A percentile compares a stretch with the other conserved stretches of the same genome.
These are phyloP conservation scores for Penicillium thymicola DNA, from an alignment of 2,329 filamentous ascomycete genomes.

Conservation along the genomic window DNA sequence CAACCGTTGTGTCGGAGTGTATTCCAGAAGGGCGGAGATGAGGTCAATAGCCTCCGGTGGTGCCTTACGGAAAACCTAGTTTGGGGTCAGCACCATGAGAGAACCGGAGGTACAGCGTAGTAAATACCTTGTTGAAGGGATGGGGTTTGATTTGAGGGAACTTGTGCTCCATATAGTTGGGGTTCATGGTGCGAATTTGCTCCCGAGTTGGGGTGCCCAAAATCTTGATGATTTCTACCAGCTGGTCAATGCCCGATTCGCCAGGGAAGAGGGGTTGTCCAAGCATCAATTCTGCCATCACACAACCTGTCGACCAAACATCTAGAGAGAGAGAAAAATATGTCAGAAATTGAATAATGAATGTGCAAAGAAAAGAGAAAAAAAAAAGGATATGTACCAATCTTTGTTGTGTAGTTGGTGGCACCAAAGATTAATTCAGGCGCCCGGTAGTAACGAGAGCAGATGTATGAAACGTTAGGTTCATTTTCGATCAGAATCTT, in stretches of 20 bases:
- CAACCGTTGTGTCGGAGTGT: conserved; percentile 92
- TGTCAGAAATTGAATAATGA: background rate
- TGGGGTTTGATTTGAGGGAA: conserved; percentile 99
- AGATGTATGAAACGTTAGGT: conserved; percentile 99
- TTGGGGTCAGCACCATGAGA: conserved; percentile 20
- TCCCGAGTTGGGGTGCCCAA: conserved; percentile 93
- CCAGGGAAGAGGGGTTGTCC: conserved; percentile 96
- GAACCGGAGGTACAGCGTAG: background rate
- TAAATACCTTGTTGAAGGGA: conserved; percentile 81
- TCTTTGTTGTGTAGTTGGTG: conserved; percentile 99
- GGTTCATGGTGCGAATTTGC: conserved; percentile 99
- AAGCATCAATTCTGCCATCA: conserved; percentile 99
- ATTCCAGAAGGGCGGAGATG: conserved; percentile 90
- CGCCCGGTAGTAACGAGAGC: conserved; percentile 96
- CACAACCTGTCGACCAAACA: conserved; percentile 98
- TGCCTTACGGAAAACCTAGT: conserved; percentile 88
- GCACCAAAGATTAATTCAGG: conserved; percentile 98
- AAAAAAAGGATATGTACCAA: conserved; percentile 63
- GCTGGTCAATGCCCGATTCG: conserved; percentile 96
- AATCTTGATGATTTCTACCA: conserved; percentile 99
- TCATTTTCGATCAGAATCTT: conserved; percentile 99
- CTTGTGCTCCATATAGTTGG: conserved; percentile 99
- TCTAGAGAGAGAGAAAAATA: conserved; percentile 54
- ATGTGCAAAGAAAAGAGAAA: background rate
- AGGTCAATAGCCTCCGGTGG: conserved; percentile 89